Evolutionary conservation across 495 filamentous ascomycete species (phyloP).

Genomic region (Aspergillus sclerotioniger): DNA sequence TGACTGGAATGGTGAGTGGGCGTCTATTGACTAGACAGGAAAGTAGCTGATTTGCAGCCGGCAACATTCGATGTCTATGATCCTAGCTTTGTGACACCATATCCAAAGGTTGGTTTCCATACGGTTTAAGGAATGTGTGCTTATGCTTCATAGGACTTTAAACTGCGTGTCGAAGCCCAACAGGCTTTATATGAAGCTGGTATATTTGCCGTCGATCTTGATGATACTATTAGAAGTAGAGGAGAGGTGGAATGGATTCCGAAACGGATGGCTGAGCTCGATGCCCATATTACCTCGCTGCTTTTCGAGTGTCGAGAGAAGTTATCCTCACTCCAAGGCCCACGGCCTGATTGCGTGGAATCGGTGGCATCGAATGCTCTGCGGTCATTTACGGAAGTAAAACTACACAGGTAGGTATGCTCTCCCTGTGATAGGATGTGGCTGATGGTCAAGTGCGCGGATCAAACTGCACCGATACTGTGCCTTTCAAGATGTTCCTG

Average conservation of each 20-base stretch:
- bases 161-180: slow-evolving; percentile 45
- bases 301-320: slow-evolving; percentile 14
- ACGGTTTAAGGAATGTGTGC: slow-evolving; percentile 22
- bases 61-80: slow-evolving; percentile 43
- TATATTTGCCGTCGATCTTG: slow-evolving; percentile 45
- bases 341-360: slow-evolving; percentile 21
- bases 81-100: slow-evolving; percentile 45
- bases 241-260: slow-evolving; percentile 29
- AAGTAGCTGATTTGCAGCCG: slow-evolving; percentile 22
- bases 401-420: slow-evolving; percentile 42
- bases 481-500: slow-evolving; percentile 49
- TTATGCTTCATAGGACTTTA: slow-evolving; percentile 33
- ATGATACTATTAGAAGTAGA: slow-evolving; percentile 12
- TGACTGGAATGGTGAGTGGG: slow-evolving; percentile 41
- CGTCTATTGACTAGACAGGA: neutral
- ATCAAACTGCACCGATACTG: slow-evolving; percentile 51
- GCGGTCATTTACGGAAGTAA: slow-evolving; percentile 45
- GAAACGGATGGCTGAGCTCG: slow-evolving; percentile 41
- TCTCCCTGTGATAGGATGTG: neutral
- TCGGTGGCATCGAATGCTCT: slow-evolving; percentile 34
- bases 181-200: slow-evolving; percentile 44
- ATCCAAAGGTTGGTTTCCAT: slow-evolving; percentile 34
- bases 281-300: slow-evolving; percentile 23
- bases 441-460: slow-evolving; percentile 33
- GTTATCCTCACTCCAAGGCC: slow-evolving; percentile 4